Conservation (phyloP, 2,329 filamentous ascomycete species). For the Monosporascus sp. region DNA sequence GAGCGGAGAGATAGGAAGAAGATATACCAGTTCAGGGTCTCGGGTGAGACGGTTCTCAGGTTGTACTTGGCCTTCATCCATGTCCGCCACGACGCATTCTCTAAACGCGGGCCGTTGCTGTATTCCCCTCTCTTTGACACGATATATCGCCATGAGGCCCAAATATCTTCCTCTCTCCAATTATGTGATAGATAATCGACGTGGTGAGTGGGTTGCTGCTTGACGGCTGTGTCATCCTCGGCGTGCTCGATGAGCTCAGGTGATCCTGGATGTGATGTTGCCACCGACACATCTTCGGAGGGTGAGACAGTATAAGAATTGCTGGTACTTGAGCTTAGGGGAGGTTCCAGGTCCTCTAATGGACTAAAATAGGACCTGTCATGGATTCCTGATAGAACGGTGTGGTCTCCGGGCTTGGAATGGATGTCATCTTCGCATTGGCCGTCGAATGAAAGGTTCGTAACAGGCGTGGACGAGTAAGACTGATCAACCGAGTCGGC, state of each 20-base stretch:
- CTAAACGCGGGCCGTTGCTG: constrained; percentile 73
- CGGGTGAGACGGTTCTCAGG: constrained; percentile 81
- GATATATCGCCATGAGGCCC: constrained; percentile 94
- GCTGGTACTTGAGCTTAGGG: constrained; percentile 43
- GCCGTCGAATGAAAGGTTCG: constrained; percentile 57
- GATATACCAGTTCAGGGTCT: constrained; percentile 85
- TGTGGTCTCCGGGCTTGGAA: constrained; percentile 43
- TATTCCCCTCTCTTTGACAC: constrained; percentile 74
- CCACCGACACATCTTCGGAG: constrained; percentile 45
- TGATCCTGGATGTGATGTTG: constrained; percentile 52
- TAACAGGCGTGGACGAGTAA: constrained; percentile 57
- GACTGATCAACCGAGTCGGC: constrained; percentile 52
- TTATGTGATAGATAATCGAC: constrained; percentile 95
- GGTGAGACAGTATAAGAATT: constrained; percentile 49
- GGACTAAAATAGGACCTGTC: constrained; percentile 43
- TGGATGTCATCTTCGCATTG: constrained; percentile 44
- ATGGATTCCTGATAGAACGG: constrained; percentile 41
- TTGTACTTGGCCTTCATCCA: constrained; percentile 93
- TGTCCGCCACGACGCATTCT: constrained; percentile 95
- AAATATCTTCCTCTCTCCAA: constrained; percentile 94
- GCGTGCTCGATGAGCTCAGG: constrained; percentile 55
- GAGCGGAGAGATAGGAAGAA: not conserved
- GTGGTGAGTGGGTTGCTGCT: constrained; percentile 72
- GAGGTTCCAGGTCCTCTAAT: constrained; percentile 44
- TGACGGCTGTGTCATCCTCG: constrained; percentile 74